Percentiles rank a stretch among this genome's conserved stretches.
Conservation (phyloP, 805 yeast genomes). For the Cyberlindnera bimundalis region DNA sequence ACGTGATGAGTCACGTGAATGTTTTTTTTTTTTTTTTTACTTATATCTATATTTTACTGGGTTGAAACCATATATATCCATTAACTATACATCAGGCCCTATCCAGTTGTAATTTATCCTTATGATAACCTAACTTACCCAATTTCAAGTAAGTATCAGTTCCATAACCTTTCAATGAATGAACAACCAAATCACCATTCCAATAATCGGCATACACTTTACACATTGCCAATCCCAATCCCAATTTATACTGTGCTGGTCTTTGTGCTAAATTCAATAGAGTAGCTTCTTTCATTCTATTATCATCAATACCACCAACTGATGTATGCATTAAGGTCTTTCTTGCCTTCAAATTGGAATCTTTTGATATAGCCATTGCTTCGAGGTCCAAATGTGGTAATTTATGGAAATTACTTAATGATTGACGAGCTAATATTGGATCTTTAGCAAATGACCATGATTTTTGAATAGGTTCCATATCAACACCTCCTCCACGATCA, state of each 20-base stretch:
- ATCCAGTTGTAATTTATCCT: constrained; percentile 64
- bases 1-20: no score
- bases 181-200: constrained; percentile 86
- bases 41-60: no score
- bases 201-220: constrained; percentile 93
- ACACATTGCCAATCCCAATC: constrained; percentile 90
- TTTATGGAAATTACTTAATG: constrained; percentile 63
- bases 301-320: constrained; percentile 36
- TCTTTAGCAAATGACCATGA: constrained; percentile 88
- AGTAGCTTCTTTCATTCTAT: constrained; percentile 37
- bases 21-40: no score
- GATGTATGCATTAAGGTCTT: constrained; percentile 37
- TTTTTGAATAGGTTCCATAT: constrained; percentile 51
- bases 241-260: constrained; percentile 71
- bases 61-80: no score
- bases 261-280: constrained; percentile 64
- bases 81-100: constrained; percentile 44
- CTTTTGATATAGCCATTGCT: constrained; percentile 7
- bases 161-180: constrained; percentile 87
- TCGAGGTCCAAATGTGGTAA: constrained; percentile 57
- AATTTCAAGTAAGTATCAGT: constrained; percentile 80
- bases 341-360: constrained; percentile 28
- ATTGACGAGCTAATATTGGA: constrained; percentile 53
- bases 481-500: constrained; percentile 89
- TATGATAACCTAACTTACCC: constrained; percentile 72